phyloP scores from a whole-genome alignment of 2,329 filamentous ascomycete species.

The Dryadomyces sulphureus region DNA sequence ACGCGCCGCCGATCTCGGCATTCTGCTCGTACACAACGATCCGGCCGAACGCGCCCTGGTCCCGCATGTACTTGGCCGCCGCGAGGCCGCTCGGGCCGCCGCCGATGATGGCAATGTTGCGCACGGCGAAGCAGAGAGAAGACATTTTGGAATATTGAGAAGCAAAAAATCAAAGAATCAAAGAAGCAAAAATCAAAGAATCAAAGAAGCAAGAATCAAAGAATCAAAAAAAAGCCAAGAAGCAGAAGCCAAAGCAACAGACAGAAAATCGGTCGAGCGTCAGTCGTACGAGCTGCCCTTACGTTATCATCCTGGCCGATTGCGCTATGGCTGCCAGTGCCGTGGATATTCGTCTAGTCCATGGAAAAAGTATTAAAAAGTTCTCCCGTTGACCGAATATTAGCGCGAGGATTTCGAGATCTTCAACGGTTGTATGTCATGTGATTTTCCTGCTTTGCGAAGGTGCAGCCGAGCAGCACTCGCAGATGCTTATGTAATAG shows the following conservation, averaged over 20 bases:
- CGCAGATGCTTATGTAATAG: too few species aligned
- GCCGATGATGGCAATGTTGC: conserved; percentile 62
- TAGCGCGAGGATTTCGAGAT: too few species aligned
- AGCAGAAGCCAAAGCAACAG: neutral
- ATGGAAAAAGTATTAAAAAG: too few species aligned
- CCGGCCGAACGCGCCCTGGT: conserved; percentile 49
- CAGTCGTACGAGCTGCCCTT: too few species aligned
- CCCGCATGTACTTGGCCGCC: conserved; percentile 65
- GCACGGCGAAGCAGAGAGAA: conserved; percentile 29
- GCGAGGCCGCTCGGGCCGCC: conserved; percentile 69
- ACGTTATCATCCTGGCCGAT: too few species aligned
- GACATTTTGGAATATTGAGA: conserved; percentile 12
- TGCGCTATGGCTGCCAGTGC: too few species aligned
- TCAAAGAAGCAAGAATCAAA: neutral
- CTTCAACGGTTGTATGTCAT: too few species aligned
- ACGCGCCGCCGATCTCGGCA: conserved; percentile 62
- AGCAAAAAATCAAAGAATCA: neutral
- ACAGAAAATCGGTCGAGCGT: too few species aligned
- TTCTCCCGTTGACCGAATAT: too few species aligned
- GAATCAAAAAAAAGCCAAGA: neutral
- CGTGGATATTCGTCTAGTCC: too few species aligned
- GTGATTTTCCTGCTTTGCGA: too few species aligned
- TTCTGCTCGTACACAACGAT: conserved; percentile 78
- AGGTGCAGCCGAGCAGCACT: too few species aligned
- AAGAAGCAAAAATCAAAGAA: neutral